Percentiles rank a stretch among this genome's conserved stretches.
These are phyloP conservation scores for Beauveria bassiana DNA, from an alignment of 2,329 filamentous ascomycete species.

Conservation along the genomic window DNA sequence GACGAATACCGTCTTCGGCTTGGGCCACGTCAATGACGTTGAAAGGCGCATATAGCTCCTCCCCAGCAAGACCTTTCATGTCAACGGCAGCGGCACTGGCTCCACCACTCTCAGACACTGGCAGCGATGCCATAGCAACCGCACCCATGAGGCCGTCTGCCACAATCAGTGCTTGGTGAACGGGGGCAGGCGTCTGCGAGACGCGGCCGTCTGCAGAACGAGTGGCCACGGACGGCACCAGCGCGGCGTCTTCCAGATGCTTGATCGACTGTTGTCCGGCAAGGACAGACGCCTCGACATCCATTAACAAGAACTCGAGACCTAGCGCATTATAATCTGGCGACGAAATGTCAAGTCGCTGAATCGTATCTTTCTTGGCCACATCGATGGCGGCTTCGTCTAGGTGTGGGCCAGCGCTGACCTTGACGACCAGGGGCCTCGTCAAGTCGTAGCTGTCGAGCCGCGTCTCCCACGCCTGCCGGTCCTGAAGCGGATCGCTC, in stretches of 20 bases:
- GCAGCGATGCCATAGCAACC: constrained; percentile 40
- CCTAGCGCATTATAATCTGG: constrained; percentile 52
- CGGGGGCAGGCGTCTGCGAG: constrained; percentile 66
- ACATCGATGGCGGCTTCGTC: constrained; percentile 24
- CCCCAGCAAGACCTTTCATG: constrained; percentile 36
- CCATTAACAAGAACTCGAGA: constrained; percentile 55
- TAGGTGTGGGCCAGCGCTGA: constrained; percentile 34
- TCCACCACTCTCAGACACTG: constrained; percentile 29
- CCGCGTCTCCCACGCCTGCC: constrained; percentile 59
- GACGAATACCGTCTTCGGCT: constrained; percentile 54
- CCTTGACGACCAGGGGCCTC: constrained; percentile 51
- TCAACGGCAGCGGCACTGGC: constrained; percentile 52
- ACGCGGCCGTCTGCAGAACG: constrained; percentile 56
- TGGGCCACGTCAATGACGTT: constrained; percentile 55
- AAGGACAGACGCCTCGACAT: constrained; percentile 34
- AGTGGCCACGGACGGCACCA: constrained; percentile 71
- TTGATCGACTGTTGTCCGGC: constrained; percentile 29
- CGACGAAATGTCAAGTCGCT: constrained; percentile 56
- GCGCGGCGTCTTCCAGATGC: constrained; percentile 53
- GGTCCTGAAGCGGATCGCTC: constrained; percentile 58
- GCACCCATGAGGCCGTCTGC: constrained; percentile 65
- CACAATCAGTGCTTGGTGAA: constrained; percentile 73
- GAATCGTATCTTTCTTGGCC: constrained; percentile 33
- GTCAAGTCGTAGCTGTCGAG: constrained; percentile 43
- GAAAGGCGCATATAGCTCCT: constrained; percentile 35